Evolutionary conservation across 129 eudicot species (phyloP).

Genomic region (Escallonia rubra): DNA sequence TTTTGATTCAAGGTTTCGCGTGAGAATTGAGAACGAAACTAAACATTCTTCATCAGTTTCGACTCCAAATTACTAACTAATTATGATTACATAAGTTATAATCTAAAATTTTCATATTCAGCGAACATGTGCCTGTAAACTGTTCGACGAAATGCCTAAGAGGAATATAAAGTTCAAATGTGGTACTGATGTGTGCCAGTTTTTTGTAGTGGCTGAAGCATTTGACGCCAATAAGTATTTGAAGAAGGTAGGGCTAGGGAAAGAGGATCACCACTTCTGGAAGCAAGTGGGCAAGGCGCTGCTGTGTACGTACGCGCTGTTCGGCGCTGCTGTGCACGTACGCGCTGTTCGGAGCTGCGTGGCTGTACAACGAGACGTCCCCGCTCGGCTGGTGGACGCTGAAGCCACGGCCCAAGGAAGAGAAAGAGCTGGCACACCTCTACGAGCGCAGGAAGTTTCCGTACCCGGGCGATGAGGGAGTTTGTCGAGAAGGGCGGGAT

Average conservation of each 20-base stretch:
- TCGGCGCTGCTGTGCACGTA: constrained; percentile 74
- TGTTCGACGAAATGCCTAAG: constrained; percentile 37
- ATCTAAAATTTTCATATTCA: neutral
- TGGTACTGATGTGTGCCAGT: neutral
- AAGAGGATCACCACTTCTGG: constrained; percentile 72
- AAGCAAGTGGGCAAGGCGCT: constrained; percentile 82
- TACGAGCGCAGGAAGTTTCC: constrained; percentile 75
- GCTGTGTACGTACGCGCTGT: constrained; percentile 68
- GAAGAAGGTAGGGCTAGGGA: constrained; percentile 76
- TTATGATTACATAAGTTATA: neutral
- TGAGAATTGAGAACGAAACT: neutral
- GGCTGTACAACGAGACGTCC: constrained; percentile 85
- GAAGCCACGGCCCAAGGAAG: constrained; percentile 86
- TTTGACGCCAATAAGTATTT: constrained; percentile 58
- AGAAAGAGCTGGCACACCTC: constrained; percentile 74
- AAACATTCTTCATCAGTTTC: neutral
- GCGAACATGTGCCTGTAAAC: neutral
- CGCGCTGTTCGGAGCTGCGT: constrained; percentile 63
- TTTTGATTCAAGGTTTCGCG: neutral
- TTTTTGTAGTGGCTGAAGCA: constrained; percentile 31
- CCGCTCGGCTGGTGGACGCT: constrained; percentile 98
- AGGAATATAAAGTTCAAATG: neutral
- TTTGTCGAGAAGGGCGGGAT: constrained; percentile 86
- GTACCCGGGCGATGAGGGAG: constrained; percentile 95
- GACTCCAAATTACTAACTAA: neutral